phyloP scores from a whole-genome alignment of 2,329 filamentous ascomycete genomes.

The Tothia fuscella region DNA sequence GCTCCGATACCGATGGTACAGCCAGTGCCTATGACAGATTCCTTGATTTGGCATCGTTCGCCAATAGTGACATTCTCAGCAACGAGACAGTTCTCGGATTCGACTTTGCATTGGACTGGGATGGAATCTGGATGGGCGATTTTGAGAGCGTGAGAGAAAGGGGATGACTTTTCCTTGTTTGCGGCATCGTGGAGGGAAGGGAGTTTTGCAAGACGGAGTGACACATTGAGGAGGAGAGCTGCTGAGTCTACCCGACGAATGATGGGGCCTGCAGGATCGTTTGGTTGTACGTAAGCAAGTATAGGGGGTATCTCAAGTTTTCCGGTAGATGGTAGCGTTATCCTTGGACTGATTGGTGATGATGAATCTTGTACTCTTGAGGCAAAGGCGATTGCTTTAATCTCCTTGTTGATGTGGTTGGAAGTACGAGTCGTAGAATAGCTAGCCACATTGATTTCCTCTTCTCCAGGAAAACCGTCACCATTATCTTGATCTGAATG shows the following conservation, averaged over 20 bases:
- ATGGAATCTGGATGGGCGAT: conserved; percentile 65
- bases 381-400: conserved; percentile 17
- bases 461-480: background rate
- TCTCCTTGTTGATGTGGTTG: background rate
- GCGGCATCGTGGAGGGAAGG: conserved; percentile 56
- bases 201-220: conserved; percentile 76
- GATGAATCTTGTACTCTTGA: conserved; percentile 24
- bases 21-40: conserved; percentile 75
- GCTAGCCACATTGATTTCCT: conserved; percentile 5
- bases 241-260: conserved; percentile 84
- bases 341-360: conserved; percentile 16
- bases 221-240: conserved; percentile 67
- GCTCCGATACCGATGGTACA: conserved; percentile 81
- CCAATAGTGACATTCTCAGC: conserved; percentile 83
- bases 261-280: conserved; percentile 45
- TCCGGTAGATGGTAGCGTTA: conserved; percentile 12
- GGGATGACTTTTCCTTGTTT: conserved; percentile 41
- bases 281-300: conserved; percentile 69
- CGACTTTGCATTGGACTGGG: conserved; percentile 69
- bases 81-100: conserved; percentile 68
- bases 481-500: conserved; percentile 21
- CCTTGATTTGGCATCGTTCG: conserved; percentile 84
- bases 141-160: conserved; percentile 68
- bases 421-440: conserved; percentile 6
- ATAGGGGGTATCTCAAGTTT: conserved; percentile 55